Base-by-base conservation (phyloP, 2,329 filamentous ascomycete genomes). In the Pochonia chlamydosporia region DNA sequence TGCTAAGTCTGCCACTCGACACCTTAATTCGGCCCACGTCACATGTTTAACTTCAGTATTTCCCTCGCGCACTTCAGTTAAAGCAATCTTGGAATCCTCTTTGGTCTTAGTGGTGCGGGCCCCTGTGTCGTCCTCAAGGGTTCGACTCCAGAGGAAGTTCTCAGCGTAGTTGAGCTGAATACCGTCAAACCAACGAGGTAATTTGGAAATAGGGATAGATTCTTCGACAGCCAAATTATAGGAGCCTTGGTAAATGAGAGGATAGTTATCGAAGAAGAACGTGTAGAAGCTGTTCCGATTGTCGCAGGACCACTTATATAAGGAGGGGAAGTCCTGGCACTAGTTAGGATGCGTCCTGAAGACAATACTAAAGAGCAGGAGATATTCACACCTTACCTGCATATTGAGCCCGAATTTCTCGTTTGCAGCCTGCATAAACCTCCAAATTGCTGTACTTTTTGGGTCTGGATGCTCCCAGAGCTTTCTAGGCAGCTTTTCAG, bases 181-280 rank as follows among this genome's bases (percentile, higher is more conserved):
- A 25, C 89, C 89, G 1, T 80, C 69, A 63, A 93, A 95, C 89
- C 89, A 95, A 35, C 72, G 67, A 0, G 89, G 89, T 5, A 92
- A 74, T 14, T 73, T 70, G 50, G 89, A 83, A 63, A 95, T 88
- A 2, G 82, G 79, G 2, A 77, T 73, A 1, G 70, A 71, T 56
- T 88, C 83, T 59, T 95, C 87, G 3, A 93, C 82, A 1, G 85
- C 79, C 9, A 59, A 64, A 0, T 64, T 66, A 58, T 79, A 81
- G 4, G 63, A 66, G 25, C 87, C 87, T 30, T 76, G 72, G 56
- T 89, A 73, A 52, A 90, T 81, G 47, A 85, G 67, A 41, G 75
- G 72, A 50, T 77, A 68, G 44, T 72, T 73, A 21, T 79, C 68
- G 68, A 87, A 87, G 43, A 84, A 64, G 51, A 81, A 75, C 6